Evolutionary conservation across 2,329 filamentous ascomycete genomes (phyloP), one percentile per base, ranked within the genome.

Genomic region (Ophiosphaerella herpotricha): DNA sequence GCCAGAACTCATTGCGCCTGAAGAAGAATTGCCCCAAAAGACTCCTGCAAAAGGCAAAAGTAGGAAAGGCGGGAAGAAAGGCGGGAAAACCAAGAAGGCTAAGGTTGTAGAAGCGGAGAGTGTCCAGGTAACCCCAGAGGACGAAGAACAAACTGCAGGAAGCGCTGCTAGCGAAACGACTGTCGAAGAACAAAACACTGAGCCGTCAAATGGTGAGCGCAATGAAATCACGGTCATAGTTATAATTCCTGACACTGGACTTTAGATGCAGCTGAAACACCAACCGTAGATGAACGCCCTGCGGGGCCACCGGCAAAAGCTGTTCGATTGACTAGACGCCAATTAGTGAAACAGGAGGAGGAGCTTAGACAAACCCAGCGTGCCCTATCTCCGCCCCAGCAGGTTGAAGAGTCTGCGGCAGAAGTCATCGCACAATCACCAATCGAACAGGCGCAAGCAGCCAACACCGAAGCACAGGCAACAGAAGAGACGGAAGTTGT

Each of bases 321-420:
- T 26, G 54, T 64, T 11, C 65, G 68, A 48, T 64, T 65, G 46
- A 72, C 70, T 32, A 67, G 71, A 39, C 67, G 70, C 36, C 70
- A 73, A 52, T 48, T 72, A 48, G 66, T 68, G 11, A 70, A 64
- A 43, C 59, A 69, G 21, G 66, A 71, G 35, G 68, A 71, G 50
- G 60, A 67, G 16, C 48, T 62, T 21, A 62, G 55, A 35, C 63
- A 63, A 32, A 58, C 60, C 12, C 62, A 66, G 43, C 52, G 48
- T 18, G 53, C 46, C n/a, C 36, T 40, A n/a, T 32, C 49, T 13
- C 47, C 54, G 32, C 48, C 48, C 9, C 38, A 39, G 26, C 44
- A 58, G 23, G 39, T 50, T 24, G 50, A 60, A 31, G 49, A 60
- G 34, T 18, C 48, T 21, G 43, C 32, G 14, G 26, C 12, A 37